A percentile compares a stretch with the other conserved stretches of the same genome.
Evolutionary conservation across 2,329 filamentous ascomycete species (phyloP).

Genomic region (Aspergillus pseudonomiae): DNA sequence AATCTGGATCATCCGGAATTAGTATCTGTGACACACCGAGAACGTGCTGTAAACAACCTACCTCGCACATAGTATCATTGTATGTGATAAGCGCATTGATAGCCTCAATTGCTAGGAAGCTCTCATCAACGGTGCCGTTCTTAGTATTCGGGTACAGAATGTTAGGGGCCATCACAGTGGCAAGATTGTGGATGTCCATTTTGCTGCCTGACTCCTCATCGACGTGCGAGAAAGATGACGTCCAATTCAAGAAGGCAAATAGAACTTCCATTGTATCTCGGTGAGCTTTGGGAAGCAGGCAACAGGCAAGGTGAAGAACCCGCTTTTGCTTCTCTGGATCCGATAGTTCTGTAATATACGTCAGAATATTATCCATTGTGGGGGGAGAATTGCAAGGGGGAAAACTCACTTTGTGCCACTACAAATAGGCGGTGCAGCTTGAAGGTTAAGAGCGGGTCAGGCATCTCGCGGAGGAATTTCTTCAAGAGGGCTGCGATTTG

Average conservation of each 20-base stretch:
- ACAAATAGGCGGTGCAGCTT: slow-evolving; percentile 93
- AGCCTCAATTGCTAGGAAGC: slow-evolving; percentile 90
- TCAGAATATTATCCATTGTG: neutral
- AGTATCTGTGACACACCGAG: slow-evolving; percentile 1
- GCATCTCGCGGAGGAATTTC: slow-evolving; percentile 91
- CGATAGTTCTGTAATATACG: slow-evolving; percentile 62
- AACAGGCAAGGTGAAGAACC: slow-evolving; percentile 87
- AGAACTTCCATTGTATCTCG: slow-evolving; percentile 93
- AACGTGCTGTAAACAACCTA: slow-evolving; percentile 51
- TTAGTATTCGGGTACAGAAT: slow-evolving; percentile 76
- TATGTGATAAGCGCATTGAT: slow-evolving; percentile 88
- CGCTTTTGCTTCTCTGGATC: slow-evolving; percentile 82
- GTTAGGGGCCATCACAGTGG: slow-evolving; percentile 96
- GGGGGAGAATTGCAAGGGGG: slow-evolving; percentile 13
- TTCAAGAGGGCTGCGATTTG: slow-evolving; percentile 93
- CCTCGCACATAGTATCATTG: slow-evolving; percentile 97
- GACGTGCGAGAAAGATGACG: slow-evolving; percentile 93
- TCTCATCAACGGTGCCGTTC: slow-evolving; percentile 76
- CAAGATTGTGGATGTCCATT: slow-evolving; percentile 98
- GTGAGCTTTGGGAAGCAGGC: slow-evolving; percentile 87
- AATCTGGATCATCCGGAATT: slow-evolving; percentile 60
- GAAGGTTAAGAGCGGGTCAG: slow-evolving; percentile 90
- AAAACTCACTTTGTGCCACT: slow-evolving; percentile 71
- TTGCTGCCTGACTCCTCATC: slow-evolving; percentile 97
- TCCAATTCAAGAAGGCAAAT: slow-evolving; percentile 96